phyloP scores from a whole-genome alignment of 768 basidiomycete genomes.

The Suillus paluster region DNA sequence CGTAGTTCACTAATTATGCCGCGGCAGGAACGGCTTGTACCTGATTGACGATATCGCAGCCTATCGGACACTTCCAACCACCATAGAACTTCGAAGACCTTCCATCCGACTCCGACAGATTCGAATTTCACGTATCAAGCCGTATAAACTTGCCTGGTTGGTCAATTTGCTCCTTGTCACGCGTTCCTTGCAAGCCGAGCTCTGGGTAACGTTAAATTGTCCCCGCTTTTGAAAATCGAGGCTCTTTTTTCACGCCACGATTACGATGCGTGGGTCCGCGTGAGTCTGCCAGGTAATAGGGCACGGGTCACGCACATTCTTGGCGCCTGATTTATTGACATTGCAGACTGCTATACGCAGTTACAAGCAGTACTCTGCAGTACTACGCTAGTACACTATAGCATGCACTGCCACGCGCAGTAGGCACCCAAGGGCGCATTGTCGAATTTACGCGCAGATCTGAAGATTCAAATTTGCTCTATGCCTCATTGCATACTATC shows the following conservation, averaged over 20 bases:
- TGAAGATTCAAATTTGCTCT: background rate
- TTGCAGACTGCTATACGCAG: background rate
- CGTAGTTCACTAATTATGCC: background rate
- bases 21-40: conserved; percentile 1
- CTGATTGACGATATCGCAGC: background rate
- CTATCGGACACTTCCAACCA: background rate
- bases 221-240: background rate
- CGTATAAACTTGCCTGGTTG: background rate
- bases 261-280: background rate
- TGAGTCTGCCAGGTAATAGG: no score
- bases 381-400: background rate
- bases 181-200: background rate
- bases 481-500: background rate
- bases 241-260: background rate
- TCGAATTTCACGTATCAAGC: background rate
- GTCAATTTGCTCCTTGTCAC: background rate
- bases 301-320: background rate
- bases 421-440: background rate
- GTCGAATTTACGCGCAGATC: background rate
- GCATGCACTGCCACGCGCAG: background rate
- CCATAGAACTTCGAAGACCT: background rate
- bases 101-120: background rate
- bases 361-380: background rate
- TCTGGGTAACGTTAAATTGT: no score
- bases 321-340: background rate